Evolutionary conservation across 2,329 filamentous ascomycete genomes (phyloP).

Genomic region (Cyphellophora europaea): DNA sequence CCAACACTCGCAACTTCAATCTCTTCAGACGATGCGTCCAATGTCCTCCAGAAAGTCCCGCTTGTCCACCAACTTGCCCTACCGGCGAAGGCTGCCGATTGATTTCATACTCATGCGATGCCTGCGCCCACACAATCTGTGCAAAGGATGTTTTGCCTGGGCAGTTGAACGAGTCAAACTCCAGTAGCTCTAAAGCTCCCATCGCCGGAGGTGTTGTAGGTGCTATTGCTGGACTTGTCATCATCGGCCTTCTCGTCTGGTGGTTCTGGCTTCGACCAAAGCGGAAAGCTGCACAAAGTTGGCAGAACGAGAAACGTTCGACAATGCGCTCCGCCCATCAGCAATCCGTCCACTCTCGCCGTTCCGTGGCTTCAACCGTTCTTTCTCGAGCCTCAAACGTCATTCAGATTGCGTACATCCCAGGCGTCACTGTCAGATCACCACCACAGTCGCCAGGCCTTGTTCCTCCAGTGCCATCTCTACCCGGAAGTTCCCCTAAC

Average conservation of each 20-base stretch:
- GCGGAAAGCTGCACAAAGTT: slow-evolving; percentile 49
- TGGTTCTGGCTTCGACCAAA: slow-evolving; percentile 71
- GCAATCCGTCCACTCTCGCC: slow-evolving; percentile 69
- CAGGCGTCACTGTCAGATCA: slow-evolving; percentile 88
- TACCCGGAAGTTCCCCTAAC: slow-evolving; percentile 57
- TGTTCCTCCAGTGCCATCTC: slow-evolving; percentile 84
- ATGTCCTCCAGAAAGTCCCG: slow-evolving; percentile 43
- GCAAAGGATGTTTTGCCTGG: slow-evolving; percentile 31
- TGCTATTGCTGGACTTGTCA: slow-evolving; percentile 65
- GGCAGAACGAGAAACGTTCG: slow-evolving; percentile 50
- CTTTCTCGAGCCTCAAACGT: slow-evolving; percentile 95
- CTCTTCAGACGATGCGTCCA: slow-evolving; percentile 51
- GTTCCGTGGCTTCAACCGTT: slow-evolving; percentile 90
- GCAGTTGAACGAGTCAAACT: slow-evolving; percentile 22
- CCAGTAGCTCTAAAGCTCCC: slow-evolving; percentile 48
- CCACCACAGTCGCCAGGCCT: slow-evolving; percentile 71
- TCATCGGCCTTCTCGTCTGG: slow-evolving; percentile 74
- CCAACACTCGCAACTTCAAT: neutral
- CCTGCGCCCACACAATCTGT: slow-evolving; percentile 51
- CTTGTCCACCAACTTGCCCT: slow-evolving; percentile 53
- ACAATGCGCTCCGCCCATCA: slow-evolving; percentile 50
- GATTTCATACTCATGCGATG: slow-evolving; percentile 48
- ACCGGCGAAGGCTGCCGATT: slow-evolving; percentile 50
- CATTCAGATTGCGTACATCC: slow-evolving; percentile 98
- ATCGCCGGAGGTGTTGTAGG: slow-evolving; percentile 90